Evolutionary conservation across 805 yeast species (phyloP), one percentile per base, ranked within the genome.

Genomic region (Aciculoconidium aculeatum): DNA sequence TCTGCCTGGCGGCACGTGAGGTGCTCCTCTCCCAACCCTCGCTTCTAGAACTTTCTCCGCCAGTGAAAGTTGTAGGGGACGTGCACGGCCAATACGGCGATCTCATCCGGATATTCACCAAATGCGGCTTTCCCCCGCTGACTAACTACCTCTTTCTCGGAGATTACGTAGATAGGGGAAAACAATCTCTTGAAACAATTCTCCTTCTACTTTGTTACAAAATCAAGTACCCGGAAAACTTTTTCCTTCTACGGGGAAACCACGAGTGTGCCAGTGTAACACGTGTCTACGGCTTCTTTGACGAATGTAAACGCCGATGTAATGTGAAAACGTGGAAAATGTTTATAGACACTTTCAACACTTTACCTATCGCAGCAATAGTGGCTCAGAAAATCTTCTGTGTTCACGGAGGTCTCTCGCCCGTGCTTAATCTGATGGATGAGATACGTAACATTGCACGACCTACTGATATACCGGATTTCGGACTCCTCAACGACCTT

Each of bases 241-340:
- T 92, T 56, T 92, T 90, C 55, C 59, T 92, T 35, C 66, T 92
- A 23, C 67, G 98, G 44, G 98, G 98, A 12, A 92, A 92, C 58
- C 98, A 92, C 60, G 98, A 92, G 62, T 85, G 95, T 58, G 96
- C 98, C 12, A 86, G 85, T 49, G 94, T 92, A 33, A 90, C 97
- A 2, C 75, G 96, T 41, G 95, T 92, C 17, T 92, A 92, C 57
- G 98, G 98, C 2, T 92, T 92, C 51, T 92, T 87, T 53, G 98
- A 92, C 59, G 98, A 92, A 61, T 92, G 98, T 65, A 92, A 92
- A 55, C 75, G 98, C 47, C 70, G 98, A 37, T 77, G 95, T 47
- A 84, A 81, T 49, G 75, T 88, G 46, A 92, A 90, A 53, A 82
- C 88, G 1, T 92, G 98, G 98, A 87, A 88, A 53, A 61, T 75